Percentiles rank a stretch among this genome's conserved stretches.
Evolutionary conservation across 106 monocot genomes (phyloP).

Genomic region (Acorus gramineus): DNA sequence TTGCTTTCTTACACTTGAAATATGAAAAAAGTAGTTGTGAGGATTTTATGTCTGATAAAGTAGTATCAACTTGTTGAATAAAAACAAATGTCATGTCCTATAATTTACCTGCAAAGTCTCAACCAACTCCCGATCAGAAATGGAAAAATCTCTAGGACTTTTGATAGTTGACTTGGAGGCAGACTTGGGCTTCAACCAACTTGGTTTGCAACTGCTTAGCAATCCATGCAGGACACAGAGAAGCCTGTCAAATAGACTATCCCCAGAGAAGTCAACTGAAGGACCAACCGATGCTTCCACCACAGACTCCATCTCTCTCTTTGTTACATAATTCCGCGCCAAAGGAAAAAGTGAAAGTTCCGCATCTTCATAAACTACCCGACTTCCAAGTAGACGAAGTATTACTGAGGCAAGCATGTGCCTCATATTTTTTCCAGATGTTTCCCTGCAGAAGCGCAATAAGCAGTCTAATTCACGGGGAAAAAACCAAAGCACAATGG

Average conservation of each 20-base stretch:
- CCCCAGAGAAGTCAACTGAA: slow-evolving; percentile 44
- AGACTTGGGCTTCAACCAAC: slow-evolving; percentile 72
- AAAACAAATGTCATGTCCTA: too few species aligned
- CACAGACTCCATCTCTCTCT: slow-evolving; percentile 27
- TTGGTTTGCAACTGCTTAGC: slow-evolving; percentile 69
- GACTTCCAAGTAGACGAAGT: slow-evolving; percentile 64
- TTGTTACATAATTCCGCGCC: slow-evolving; percentile 11
- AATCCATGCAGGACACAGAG: slow-evolving; percentile 70
- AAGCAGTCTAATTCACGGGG: not conserved
- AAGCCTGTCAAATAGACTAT: slow-evolving; percentile 79
- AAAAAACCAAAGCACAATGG: not conserved
- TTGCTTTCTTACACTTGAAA: too few species aligned
- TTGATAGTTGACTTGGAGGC: slow-evolving; percentile 49
- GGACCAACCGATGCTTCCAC: slow-evolving; percentile 21
- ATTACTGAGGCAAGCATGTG: slow-evolving; percentile 61
- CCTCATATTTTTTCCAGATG: slow-evolving; percentile 54
- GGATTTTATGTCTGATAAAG: too few species aligned
- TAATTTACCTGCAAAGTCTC: slow-evolving; percentile 73
- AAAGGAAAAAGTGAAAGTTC: slow-evolving; percentile 30
- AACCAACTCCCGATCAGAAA: slow-evolving; percentile 48
- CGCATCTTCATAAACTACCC: slow-evolving; percentile 70
- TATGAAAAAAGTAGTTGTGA: too few species aligned
- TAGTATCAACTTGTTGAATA: too few species aligned
- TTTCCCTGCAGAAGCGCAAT: slow-evolving; percentile 25
- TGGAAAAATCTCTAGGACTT: slow-evolving; percentile 65